Base-by-base conservation (phyloP, 208 protist species). In the Trypanosoma avium region DNA sequence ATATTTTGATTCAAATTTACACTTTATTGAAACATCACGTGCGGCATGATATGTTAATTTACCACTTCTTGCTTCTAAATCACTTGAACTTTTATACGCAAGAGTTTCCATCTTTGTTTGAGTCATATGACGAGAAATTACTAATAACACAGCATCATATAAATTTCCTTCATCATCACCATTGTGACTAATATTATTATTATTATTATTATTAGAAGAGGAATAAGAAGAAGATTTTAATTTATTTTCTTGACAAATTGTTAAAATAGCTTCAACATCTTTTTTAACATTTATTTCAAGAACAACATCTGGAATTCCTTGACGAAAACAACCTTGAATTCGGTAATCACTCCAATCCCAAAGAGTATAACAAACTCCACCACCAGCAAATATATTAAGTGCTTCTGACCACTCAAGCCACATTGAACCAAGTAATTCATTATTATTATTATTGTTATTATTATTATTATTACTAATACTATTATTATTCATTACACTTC, bases 21-120 rank as follows among this genome's bases (percentile, higher is more conserved):
- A 65, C 70, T 81, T 79, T 50, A 81, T 60, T 15, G 73, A 77
- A 1, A 86, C 70, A 43, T 80, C 70, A 8, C 54, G 54, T n/a
- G 69, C 72, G 50, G 58, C 54, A 24, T 75, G 40, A 35, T 73
- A 86, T 8, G 61, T 79, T 5, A 66, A 47, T n/a, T 47, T 26
- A 2, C 29, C 79, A 32, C 65, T 52, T 4, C 58, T 26, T 15
- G 49, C 50, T 66, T 88, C 82, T 1, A 74, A 43, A 27, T 85
- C 76, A n/a, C 68, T 74, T 67, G 64, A 79, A 17, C 74, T 76
- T 32, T 59, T 61, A 29, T 53, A 64, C 22, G 63, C 49, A 5
- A 83, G 54, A 6, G 52, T 38, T 42, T 74, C 73, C 5, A 35
- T 68, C 38, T 73, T 47, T 33, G 58, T 43, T 13, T 35, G 53